These are phyloP conservation scores for Penicillium sp. DNA, from an alignment of 2,329 filamentous ascomycete species.

Conservation along the genomic window DNA sequence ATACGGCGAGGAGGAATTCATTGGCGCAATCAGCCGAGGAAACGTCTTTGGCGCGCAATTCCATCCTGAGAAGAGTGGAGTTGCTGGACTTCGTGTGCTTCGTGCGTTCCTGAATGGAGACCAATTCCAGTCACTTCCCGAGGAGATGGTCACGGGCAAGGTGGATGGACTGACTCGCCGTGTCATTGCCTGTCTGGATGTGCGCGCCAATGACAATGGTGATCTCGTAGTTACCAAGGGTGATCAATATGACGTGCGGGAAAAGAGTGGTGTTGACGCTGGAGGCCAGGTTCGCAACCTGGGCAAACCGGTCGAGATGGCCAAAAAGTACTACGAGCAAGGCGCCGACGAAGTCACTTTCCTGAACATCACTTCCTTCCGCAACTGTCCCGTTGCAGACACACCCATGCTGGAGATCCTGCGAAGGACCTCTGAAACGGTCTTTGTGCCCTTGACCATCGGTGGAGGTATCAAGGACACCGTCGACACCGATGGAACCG, in stretches of 20 bases:
- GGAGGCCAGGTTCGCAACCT: conserved; percentile 73
- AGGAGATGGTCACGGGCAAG: conserved; percentile 15
- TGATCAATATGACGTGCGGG: conserved; percentile 96
- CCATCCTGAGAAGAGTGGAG: conserved; percentile 94
- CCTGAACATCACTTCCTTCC: conserved; percentile 96
- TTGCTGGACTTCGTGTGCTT: conserved; percentile 75
- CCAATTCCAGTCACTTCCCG: conserved; percentile 50
- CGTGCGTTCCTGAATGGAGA: conserved; percentile 78
- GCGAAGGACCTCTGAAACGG: conserved; percentile 75
- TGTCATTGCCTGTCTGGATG: conserved; percentile 93
- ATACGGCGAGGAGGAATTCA: conserved; percentile 84
- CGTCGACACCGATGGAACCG: conserved; percentile 77
- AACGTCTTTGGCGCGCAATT: conserved; percentile 93
- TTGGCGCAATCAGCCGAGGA: conserved; percentile 78
- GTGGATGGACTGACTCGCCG: conserved; percentile 74
- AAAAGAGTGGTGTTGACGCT: conserved; percentile 60
- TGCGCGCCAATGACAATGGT: conserved; percentile 86
- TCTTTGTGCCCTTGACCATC: conserved; percentile 93
- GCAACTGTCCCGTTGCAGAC: conserved; percentile 87
- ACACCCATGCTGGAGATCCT: conserved; percentile 94
- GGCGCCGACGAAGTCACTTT: conserved; percentile 97
- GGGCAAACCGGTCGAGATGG: conserved; percentile 94
- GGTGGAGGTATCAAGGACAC: conserved; percentile 94
- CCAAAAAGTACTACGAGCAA: conserved; percentile 87
- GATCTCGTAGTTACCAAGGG: conserved; percentile 97